These are phyloP conservation scores for Pyrrhoderma noxium DNA, from an alignment of 1,284 basidiomycete genomes.

Conservation along the genomic window DNA sequence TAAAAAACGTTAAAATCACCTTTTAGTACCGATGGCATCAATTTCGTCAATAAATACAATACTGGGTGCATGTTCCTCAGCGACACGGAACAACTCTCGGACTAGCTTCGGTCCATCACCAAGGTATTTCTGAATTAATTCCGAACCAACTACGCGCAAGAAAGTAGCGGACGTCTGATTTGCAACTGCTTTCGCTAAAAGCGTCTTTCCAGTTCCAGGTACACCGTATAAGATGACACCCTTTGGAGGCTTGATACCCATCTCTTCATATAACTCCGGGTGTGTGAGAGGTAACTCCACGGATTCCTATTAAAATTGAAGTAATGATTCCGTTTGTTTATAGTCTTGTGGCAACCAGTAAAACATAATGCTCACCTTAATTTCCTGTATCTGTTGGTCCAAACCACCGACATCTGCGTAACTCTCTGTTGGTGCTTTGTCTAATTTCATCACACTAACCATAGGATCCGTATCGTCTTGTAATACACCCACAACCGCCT, in stretches of 20 bases:
- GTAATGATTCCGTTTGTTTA: background rate
- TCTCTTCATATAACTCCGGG: conserved; percentile 98
- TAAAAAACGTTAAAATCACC: conserved; percentile 40
- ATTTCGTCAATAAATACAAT: conserved; percentile 99
- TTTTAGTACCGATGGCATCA: conserved; percentile 97
- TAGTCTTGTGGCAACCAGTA: conserved; percentile 11
- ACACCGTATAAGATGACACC: conserved; percentile 99
- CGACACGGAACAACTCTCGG: conserved; percentile 93
- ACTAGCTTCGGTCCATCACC: conserved; percentile 99
- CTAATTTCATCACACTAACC: conserved; percentile 98
- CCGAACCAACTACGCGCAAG: conserved; percentile 95
- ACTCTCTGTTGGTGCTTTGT: conserved; percentile 97
- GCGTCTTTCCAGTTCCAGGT: conserved; percentile 97
- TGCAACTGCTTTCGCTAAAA: conserved; percentile 96
- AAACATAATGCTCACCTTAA: conserved; percentile 62
- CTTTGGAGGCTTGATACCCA: conserved; percentile 99
- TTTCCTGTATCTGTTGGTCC: conserved; percentile 96
- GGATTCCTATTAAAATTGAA: conserved; percentile 66
- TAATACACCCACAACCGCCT: conserved; percentile 92
- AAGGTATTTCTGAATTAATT: conserved; percentile 98
- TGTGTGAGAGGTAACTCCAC: conserved; percentile 98
- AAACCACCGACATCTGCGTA: conserved; percentile 98
- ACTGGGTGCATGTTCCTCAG: conserved; percentile 96
- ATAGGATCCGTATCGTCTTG: conserved; percentile 97
- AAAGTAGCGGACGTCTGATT: conserved; percentile 99